Percentiles rank a stretch among this genome's conserved stretches.
These are phyloP conservation scores for Cupressus sempervirens DNA, from an alignment of 75 land plant genomes.

Conservation along the genomic window DNA sequence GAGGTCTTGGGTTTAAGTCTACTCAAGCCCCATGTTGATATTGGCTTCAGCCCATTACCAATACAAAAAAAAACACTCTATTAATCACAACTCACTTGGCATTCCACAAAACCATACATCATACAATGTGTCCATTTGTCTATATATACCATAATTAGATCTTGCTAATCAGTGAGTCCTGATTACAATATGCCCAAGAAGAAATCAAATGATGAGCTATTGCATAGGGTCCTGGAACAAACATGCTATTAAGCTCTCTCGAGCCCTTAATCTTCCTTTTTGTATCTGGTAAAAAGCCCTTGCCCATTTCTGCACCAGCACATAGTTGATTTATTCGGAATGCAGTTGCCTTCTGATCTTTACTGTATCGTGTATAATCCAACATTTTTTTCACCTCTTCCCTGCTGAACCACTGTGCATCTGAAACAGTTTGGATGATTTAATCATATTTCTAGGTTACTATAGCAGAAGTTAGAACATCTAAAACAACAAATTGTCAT, in stretches of 20 bases:
- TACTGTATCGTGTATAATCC: conserved; percentile 15
- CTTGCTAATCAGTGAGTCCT: conserved; percentile 9
- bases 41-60: too few species aligned
- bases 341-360: conserved; percentile 18
- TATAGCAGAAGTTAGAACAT: neutral
- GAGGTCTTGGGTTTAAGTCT: too few species aligned
- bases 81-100: neutral
- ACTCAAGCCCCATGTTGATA: too few species aligned
- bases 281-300: neutral
- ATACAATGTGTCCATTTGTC: neutral
- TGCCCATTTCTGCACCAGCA: conserved; percentile 13
- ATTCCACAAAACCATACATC: neutral
- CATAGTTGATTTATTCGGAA: conserved; percentile 25
- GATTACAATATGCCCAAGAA: conserved; percentile 28
- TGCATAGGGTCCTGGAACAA: conserved; percentile 43
- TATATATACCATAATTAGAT: neutral
- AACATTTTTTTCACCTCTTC: conserved; percentile 23
- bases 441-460: neutral
- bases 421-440: conserved; percentile 12
- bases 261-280: neutral
- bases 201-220: conserved; percentile 50
- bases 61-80: too few species aligned
- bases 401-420: conserved; percentile 43
- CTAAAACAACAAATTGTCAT: neutral
- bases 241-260: conserved; percentile 14